Evolutionary conservation across 139 green algal species (phyloP), one percentile per base, ranked within the genome.

Genomic region (Micromonas pusilla): DNA sequence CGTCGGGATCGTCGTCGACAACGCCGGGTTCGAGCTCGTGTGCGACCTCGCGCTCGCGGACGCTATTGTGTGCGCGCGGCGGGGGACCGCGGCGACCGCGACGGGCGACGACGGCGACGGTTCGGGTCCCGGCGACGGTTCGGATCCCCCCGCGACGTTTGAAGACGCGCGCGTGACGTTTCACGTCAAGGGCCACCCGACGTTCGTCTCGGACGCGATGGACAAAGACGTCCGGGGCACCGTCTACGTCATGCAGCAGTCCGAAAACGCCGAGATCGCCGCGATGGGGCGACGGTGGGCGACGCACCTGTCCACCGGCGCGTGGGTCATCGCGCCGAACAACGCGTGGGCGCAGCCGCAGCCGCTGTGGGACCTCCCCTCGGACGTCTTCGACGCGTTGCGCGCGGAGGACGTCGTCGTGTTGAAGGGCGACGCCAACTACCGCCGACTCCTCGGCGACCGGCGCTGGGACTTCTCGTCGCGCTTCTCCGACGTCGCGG

Each of bases 401-500:
- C 31, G 53, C 3, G 25, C 3, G 3, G 53, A 45, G 0, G 31
- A 26, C 28, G 31, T 82, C 19, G 38, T 73, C 0, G 57, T 85
- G 52, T 65, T 85, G 31, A 85, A 85, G 65, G 82, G 82, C 33
- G 82, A 86, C 33, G 82, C 82, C 30, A 86, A 86, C 67, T 86
- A 86, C 82, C 65, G 82, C 0, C 73, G 82, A 33, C 66, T 83
- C 25, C 65, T 86, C 2, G 76, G 76, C 3, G 82, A 86, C 37
- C 1, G 52, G 19, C 37, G 77, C 25, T 86, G 77, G 72, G 20
- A 53, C 1, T 36, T 80, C n/a, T 34, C 62, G 37, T 68, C 34
- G 4, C 70, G 70, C 20, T 84, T 84, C 28, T 32, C 32, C 19
- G 81, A 82, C 26, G 77, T 82, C 36, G 33, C 52, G 2, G 32